Conservation (phyloP, 345 rosid species). For the Odontarrhena argentea region DNA sequence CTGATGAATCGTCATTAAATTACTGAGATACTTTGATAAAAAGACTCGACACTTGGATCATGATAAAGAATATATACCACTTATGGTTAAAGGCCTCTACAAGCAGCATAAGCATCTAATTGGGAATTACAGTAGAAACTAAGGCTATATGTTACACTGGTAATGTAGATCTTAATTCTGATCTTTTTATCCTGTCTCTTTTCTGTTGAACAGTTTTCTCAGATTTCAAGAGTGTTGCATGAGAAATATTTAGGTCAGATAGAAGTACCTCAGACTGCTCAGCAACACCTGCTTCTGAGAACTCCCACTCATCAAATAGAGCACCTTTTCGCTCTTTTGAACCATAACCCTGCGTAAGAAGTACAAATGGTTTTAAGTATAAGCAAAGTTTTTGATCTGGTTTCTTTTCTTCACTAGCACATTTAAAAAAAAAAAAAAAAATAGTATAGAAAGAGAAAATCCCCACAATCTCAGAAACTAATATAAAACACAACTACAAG, state of each 20-base stretch:
- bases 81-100: neutral
- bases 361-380: slow-evolving; percentile 10
- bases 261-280: slow-evolving; percentile 73
- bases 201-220: neutral
- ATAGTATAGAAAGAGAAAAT: neutral
- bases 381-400: neutral
- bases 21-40: neutral
- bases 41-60: too few species aligned
- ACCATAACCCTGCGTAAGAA: slow-evolving; percentile 68
- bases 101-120: slow-evolving; percentile 1
- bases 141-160: slow-evolving; percentile 20
- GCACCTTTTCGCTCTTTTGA: slow-evolving; percentile 78
- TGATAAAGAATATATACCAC: neutral
- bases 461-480: neutral
- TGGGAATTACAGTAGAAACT: slow-evolving; percentile 4
- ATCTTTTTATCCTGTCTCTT: neutral
- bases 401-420: slow-evolving; percentile 8
- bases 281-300: slow-evolving; percentile 69
- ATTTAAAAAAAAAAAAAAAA: neutral
- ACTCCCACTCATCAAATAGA: slow-evolving; percentile 88
- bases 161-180: slow-evolving; percentile 18
- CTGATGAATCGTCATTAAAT: neutral
- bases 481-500: neutral
- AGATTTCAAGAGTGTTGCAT: slow-evolving; percentile 10
- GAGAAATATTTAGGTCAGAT: slow-evolving; percentile 22